Conservation (phyloP, 2,329 filamentous ascomycete species). For the Diaporthe destruens region DNA sequence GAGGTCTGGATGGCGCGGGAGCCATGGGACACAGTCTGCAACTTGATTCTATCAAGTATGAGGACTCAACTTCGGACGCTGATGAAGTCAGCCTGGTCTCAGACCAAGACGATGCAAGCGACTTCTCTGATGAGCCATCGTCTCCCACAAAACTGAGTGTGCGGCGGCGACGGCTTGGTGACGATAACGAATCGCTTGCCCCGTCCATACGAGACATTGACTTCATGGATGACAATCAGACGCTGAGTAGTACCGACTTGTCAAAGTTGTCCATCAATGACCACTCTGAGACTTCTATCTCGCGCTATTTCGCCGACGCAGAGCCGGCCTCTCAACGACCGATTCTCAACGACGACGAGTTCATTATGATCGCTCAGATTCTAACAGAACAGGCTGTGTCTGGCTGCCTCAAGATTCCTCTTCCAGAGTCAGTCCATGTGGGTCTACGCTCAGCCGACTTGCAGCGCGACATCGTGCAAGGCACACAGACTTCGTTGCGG, state of each 20-base stretch:
- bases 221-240: slow-evolving; percentile 59
- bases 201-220: slow-evolving; percentile 65
- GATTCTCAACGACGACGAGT: slow-evolving; percentile 67
- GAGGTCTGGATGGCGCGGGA: slow-evolving; percentile 55
- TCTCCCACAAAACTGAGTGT: slow-evolving; percentile 64
- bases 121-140: slow-evolving; percentile 61
- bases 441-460: slow-evolving; percentile 23
- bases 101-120: slow-evolving; percentile 68
- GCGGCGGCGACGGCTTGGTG: slow-evolving; percentile 59
- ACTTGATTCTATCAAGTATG: slow-evolving; percentile 55
- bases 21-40: slow-evolving; percentile 52
- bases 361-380: slow-evolving; percentile 76
- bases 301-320: slow-evolving; percentile 70
- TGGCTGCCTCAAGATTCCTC: slow-evolving; percentile 57
- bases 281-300: slow-evolving; percentile 62
- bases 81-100: slow-evolving; percentile 66
- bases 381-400: slow-evolving; percentile 77
- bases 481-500: slow-evolving; percentile 62
- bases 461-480: slow-evolving; percentile 57
- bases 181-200: slow-evolving; percentile 66
- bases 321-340: slow-evolving; percentile 64
- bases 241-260: slow-evolving; percentile 63
- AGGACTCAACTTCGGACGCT: slow-evolving; percentile 58
- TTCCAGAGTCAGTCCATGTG: slow-evolving; percentile 40
- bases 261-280: slow-evolving; percentile 63